Percentiles rank a stretch among this genome's conserved stretches.
These are phyloP conservation scores for Boletus smithii DNA, from an alignment of 1,284 basidiomycete genomes.

Conservation along the genomic window DNA sequence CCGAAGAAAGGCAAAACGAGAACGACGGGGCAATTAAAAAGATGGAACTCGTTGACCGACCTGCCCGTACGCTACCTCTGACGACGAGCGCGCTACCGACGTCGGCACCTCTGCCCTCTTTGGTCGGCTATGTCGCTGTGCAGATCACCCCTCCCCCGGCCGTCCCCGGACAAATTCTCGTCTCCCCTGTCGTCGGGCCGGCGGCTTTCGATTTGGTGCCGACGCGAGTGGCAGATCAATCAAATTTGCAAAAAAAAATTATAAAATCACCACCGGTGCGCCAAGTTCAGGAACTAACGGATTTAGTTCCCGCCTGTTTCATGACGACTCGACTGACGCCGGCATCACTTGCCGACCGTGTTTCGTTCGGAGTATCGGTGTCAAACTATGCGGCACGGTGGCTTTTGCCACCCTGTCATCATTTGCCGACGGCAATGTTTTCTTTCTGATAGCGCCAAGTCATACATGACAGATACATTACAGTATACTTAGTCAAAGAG, in stretches of 20 bases:
- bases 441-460: not conserved
- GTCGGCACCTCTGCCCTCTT: too few species aligned
- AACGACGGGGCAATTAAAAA: conserved; percentile 19
- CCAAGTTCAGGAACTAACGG: conserved; percentile 9
- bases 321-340: conserved; percentile 2
- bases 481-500: conserved; percentile 77
- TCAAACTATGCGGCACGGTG: conserved; percentile 12
- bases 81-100: conserved; percentile 10
- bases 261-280: not conserved
- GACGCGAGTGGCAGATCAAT: conserved; percentile 16
- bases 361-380: conserved; percentile 2
- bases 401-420: conserved; percentile 14
- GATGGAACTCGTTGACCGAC: conserved; percentile 2
- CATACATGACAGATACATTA: not conserved
- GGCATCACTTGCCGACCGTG: conserved; percentile 4
- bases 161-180: conserved; percentile 23
- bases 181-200: conserved; percentile 31
- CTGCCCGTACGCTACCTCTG: conserved; percentile 8
- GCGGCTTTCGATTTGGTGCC: conserved; percentile 34
- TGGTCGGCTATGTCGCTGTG: conserved; percentile 26
- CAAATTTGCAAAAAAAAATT: conserved; percentile 12
- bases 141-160: conserved; percentile 29
- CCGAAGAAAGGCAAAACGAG: conserved; percentile 20
- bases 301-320: conserved; percentile 14
- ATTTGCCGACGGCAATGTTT: conserved; percentile 28